Percentiles rank a stretch among this genome's conserved stretches.
Conservation (phyloP, 2,329 filamentous ascomycete genomes). For the Cladobotryum protrusum region DNA sequence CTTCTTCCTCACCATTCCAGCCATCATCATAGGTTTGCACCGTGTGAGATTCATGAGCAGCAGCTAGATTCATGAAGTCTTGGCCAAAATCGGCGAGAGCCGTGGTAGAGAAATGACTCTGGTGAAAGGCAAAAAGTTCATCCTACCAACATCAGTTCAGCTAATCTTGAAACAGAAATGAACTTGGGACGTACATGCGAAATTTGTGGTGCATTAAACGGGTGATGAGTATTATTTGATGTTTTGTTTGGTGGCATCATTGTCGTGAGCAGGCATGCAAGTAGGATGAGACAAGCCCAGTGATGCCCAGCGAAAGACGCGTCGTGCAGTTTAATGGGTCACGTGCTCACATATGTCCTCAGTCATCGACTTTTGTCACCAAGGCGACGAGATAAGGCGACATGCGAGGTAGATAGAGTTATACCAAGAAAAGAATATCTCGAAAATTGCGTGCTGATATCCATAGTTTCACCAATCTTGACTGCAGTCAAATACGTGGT, state of each 20-base stretch:
- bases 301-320: not conserved
- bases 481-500: no score
- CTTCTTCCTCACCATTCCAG: constrained; percentile 27
- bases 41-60: constrained; percentile 19
- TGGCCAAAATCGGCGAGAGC: constrained; percentile 41
- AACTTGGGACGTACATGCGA: constrained; percentile 18
- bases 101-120: constrained; percentile 50
- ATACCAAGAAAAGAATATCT: no score
- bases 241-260: constrained; percentile 9
- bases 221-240: constrained; percentile 1
- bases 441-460: no score
- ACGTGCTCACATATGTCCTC: not conserved
- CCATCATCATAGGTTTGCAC: constrained; percentile 27
- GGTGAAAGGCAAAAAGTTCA: constrained; percentile 54
- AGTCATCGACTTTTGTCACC: not conserved
- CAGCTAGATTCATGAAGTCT: constrained; percentile 36
- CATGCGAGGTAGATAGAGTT: no score
- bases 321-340: not conserved
- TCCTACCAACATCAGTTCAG: constrained; percentile 36
- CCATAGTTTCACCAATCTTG: no score
- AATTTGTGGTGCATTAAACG: constrained; percentile 19
- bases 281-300: not conserved
- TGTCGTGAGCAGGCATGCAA: not conserved
- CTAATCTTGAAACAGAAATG: not conserved
- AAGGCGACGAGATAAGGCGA: no score